Evolutionary conservation across 805 yeast species (phyloP).

Genomic region (Saccharomycopsis guyanensis): DNA sequence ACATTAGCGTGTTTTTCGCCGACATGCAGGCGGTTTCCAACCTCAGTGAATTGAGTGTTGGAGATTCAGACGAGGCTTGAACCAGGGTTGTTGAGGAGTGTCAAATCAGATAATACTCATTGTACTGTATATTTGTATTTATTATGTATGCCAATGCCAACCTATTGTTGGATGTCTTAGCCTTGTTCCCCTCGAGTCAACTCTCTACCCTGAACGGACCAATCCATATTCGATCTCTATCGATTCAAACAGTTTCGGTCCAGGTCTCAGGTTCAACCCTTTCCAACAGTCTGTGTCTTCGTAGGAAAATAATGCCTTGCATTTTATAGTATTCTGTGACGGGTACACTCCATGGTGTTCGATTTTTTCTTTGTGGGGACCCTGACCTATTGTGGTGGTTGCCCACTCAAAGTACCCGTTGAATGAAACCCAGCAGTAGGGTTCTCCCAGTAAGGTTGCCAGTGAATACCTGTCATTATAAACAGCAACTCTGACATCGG

Average conservation of each 20-base stretch:
- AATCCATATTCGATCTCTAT: conserved; percentile 31
- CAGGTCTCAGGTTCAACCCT: conserved; percentile 47
- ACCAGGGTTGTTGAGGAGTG: too few species aligned
- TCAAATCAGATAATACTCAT: too few species aligned
- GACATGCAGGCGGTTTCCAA: too few species aligned
- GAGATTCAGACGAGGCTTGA: too few species aligned
- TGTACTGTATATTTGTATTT: too few species aligned
- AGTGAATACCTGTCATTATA: conserved; percentile 21
- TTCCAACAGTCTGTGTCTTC: conserved; percentile 57
- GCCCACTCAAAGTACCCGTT: conserved; percentile 36
- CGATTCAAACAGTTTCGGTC: conserved; percentile 44
- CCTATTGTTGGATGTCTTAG: too few species aligned
- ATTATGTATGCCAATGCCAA: too few species aligned
- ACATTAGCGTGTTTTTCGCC: too few species aligned
- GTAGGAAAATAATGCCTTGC: conserved; percentile 33
- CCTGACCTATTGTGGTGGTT: conserved; percentile 14
- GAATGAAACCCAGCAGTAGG: conserved; percentile 33
- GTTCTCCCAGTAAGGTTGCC: conserved; percentile 4
- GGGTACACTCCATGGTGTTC: background rate
- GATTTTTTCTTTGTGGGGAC: background rate
- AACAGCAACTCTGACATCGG: conserved; percentile 25
- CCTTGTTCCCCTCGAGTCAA: too few species aligned
- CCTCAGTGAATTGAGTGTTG: too few species aligned
- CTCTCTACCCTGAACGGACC: too few species aligned
- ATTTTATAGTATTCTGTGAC: conserved; percentile 13